phyloP scores from a whole-genome alignment of 2,329 filamentous ascomycete genomes.

The Penicillium sp. region DNA sequence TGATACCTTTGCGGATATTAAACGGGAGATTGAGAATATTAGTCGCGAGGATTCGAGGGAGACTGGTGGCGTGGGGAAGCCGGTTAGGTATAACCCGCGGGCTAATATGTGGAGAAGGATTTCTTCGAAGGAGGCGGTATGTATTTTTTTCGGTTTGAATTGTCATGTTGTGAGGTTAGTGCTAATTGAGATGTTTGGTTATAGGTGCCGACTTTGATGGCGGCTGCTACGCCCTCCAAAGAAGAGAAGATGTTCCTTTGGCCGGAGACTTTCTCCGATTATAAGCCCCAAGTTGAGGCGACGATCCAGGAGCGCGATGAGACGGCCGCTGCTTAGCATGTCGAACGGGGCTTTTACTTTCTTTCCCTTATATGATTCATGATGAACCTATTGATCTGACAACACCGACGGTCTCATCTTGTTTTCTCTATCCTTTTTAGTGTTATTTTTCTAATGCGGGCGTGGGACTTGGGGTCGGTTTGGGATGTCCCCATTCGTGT shows the following conservation, averaged over 20 bases:
- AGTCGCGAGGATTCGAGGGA: constrained; percentile 64
- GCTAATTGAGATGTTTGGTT: constrained; percentile 10
- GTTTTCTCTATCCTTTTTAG: not conserved
- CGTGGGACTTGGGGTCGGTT: constrained; percentile 16
- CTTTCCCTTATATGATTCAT: not conserved
- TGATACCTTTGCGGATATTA: constrained; percentile 71
- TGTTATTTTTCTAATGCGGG: constrained; percentile 12
- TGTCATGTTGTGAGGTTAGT: constrained; percentile 23
- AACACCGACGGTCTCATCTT: not conserved
- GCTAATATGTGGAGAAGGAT: constrained; percentile 72
- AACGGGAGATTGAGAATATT: constrained; percentile 64
- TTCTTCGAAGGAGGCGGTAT: constrained; percentile 62
- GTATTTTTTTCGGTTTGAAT: constrained; percentile 28
- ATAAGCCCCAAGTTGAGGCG: constrained; percentile 39
- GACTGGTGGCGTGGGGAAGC: constrained; percentile 65
- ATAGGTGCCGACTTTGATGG: constrained; percentile 54
- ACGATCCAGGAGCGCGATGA: constrained; percentile 26
- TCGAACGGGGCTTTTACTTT: not conserved
- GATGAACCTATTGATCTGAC: not conserved
- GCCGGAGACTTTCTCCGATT: constrained; percentile 63
- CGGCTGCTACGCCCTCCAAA: constrained; percentile 57
- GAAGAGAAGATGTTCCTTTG: constrained; percentile 69
- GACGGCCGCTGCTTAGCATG: constrained; percentile 5
- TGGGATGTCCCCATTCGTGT: constrained; percentile 15
- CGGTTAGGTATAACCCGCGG: constrained; percentile 68